These are phyloP conservation scores for Kalanchoe fedtschenkoi DNA, from an alignment of 164 flowering plant species.

Conservation along the genomic window DNA sequence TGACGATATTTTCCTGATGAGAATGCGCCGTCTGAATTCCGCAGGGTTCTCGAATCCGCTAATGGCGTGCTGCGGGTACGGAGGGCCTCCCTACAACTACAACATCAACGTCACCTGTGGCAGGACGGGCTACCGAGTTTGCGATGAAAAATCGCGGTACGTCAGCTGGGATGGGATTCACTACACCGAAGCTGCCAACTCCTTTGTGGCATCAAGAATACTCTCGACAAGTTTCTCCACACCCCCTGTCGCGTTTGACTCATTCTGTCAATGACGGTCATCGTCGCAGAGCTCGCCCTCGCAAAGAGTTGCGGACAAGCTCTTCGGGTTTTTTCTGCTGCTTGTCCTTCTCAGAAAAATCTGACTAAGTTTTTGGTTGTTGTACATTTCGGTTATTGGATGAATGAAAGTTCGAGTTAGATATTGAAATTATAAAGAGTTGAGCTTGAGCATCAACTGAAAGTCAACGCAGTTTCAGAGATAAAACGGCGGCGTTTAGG, in stretches of 20 bases:
- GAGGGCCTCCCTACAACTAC: conserved; percentile 63
- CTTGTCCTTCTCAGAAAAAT: background rate
- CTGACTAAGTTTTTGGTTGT: background rate
- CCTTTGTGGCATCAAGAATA: conserved; percentile 31
- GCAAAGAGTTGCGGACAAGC: background rate
- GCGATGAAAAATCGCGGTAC: conserved; percentile 24
- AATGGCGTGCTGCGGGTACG: conserved; percentile 59
- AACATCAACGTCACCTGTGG: conserved; percentile 38
- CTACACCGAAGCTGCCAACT: conserved; percentile 58
- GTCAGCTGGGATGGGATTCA: conserved; percentile 65
- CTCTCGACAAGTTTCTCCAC: conserved; percentile 40
- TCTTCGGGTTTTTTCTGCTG: background rate
- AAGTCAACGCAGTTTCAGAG: no score
- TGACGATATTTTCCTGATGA: no score
- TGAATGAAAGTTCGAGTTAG: no score
- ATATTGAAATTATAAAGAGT: no score
- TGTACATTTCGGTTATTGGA: no score
- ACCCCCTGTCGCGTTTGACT: conserved; percentile 29
- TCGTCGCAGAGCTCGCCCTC: background rate
- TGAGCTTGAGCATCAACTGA: no score
- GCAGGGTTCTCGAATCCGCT: conserved; percentile 48
- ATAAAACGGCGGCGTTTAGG: no score
- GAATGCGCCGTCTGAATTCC: background rate
- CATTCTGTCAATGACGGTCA: conserved; percentile 28
- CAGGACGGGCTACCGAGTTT: conserved; percentile 27